Percentiles rank a stretch among this genome's conserved stretches.
These are phyloP conservation scores for Fusarium multiceps DNA, from an alignment of 2,329 filamentous ascomycete species.

Conservation along the genomic window DNA sequence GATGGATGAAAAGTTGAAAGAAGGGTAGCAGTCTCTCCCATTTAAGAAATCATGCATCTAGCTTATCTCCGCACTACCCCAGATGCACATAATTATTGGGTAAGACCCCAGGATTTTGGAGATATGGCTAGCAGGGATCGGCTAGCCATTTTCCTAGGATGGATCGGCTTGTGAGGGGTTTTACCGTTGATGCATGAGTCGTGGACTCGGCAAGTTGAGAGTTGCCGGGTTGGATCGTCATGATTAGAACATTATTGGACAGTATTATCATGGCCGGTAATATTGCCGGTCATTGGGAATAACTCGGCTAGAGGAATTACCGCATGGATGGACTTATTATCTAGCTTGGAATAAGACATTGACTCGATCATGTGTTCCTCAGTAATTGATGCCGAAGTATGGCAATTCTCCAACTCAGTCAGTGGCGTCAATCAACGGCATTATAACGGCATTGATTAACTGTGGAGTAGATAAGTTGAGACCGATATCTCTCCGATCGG, in stretches of 20 bases:
- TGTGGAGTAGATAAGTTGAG: not conserved
- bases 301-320: not conserved
- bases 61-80: conserved; percentile 40
- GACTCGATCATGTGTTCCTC: not conserved
- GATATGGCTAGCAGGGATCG: conserved; percentile 16
- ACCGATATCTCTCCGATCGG: not conserved
- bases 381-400: not conserved
- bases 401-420: not conserved
- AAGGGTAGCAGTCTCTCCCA: not conserved
- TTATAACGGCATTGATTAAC: not conserved
- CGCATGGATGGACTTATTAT: not conserved
- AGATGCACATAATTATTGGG: conserved; percentile 22
- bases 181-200: conserved; percentile 32
- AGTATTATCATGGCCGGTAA: not conserved
- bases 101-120: conserved; percentile 28
- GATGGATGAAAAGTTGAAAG: not conserved
- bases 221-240: conserved; percentile 16
- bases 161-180: conserved; percentile 28
- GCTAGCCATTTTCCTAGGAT: conserved; percentile 15
- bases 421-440: not conserved
- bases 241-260: not conserved
- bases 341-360: not conserved
- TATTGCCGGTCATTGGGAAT: not conserved
- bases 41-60: conserved; percentile 23
- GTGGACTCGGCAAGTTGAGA: conserved; percentile 9